phyloP scores from a whole-genome alignment of 2,329 filamentous ascomycete genomes.

The Aspergillus pseudoterreus region DNA sequence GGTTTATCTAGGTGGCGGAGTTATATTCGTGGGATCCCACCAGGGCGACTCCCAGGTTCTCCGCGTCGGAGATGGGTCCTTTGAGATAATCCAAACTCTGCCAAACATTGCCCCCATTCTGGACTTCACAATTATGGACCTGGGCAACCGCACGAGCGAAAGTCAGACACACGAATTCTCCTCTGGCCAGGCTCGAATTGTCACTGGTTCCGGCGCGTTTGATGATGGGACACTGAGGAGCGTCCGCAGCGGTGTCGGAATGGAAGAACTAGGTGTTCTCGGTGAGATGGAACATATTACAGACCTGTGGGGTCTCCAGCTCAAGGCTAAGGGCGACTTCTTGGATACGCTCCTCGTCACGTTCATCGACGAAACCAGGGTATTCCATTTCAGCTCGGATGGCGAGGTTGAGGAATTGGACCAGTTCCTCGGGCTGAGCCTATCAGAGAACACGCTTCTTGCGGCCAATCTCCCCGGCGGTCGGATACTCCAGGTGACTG shows the following conservation, averaged over 20 bases:
- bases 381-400: slow-evolving; percentile 70
- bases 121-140: slow-evolving; percentile 94
- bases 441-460: slow-evolving; percentile 70
- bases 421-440: slow-evolving; percentile 65
- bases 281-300: slow-evolving; percentile 73
- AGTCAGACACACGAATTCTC: slow-evolving; percentile 84
- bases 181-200: slow-evolving; percentile 87
- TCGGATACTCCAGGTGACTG: slow-evolving; percentile 72
- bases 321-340: slow-evolving; percentile 39
- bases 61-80: slow-evolving; percentile 56
- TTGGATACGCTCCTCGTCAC: slow-evolving; percentile 73
- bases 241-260: slow-evolving; percentile 86
- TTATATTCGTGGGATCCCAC: slow-evolving; percentile 86
- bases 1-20: slow-evolving; percentile 65
- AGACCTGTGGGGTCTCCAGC: slow-evolving; percentile 67
- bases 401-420: slow-evolving; percentile 85
- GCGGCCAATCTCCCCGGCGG: slow-evolving; percentile 62
- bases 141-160: slow-evolving; percentile 79
- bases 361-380: slow-evolving; percentile 76
- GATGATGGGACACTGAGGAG: slow-evolving; percentile 84
- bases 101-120: slow-evolving; percentile 86
- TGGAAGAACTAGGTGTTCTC: slow-evolving; percentile 81
- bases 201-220: slow-evolving; percentile 87
- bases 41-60: slow-evolving; percentile 88
- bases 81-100: slow-evolving; percentile 70